Evolutionary conservation across 768 basidiomycete species (phyloP).

Genomic region (Agaricus blazei): DNA sequence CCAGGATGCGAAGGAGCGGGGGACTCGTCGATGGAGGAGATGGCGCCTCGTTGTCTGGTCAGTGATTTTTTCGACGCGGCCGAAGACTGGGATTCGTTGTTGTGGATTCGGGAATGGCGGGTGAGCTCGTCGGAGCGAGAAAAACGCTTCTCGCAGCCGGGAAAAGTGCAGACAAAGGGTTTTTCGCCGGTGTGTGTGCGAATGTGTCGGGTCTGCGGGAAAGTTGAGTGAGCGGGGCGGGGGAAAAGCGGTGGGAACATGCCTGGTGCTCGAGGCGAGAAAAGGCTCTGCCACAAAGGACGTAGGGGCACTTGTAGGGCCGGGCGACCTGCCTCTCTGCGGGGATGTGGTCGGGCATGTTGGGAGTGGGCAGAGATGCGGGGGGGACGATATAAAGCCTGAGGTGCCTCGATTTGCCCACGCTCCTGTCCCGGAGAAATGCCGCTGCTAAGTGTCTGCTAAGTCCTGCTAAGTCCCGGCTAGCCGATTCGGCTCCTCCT

Average conservation of each 20-base stretch:
- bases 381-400: conserved; percentile 5
- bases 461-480: conserved; percentile 3
- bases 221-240: conserved; percentile 11
- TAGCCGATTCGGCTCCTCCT: neutral
- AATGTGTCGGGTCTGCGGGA: conserved; percentile 85
- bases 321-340: conserved; percentile 38
- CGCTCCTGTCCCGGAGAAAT: conserved; percentile 1
- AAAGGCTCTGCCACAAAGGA: conserved; percentile 90
- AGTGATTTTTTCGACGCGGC: conserved; percentile 17
- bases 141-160: conserved; percentile 97
- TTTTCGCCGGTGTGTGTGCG: conserved; percentile 99
- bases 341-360: conserved; percentile 13
- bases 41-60: conserved; percentile 12
- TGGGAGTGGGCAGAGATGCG: conserved; percentile 4
- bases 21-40: conserved; percentile 15
- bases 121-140: conserved; percentile 98
- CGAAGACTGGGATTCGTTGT: conserved; percentile 40
- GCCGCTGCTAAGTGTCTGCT: neutral
- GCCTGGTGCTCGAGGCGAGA: conserved; percentile 96
- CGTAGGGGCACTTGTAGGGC: conserved; percentile 96
- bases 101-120: conserved; percentile 91
- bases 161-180: conserved; percentile 88
- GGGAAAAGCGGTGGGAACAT: conserved; percentile 10
- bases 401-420: conserved; percentile 1
- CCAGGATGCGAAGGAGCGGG: neutral